phyloP scores from a whole-genome alignment of 192 early-diverging fungal genomes.

The Backusella liffmaniae region DNA sequence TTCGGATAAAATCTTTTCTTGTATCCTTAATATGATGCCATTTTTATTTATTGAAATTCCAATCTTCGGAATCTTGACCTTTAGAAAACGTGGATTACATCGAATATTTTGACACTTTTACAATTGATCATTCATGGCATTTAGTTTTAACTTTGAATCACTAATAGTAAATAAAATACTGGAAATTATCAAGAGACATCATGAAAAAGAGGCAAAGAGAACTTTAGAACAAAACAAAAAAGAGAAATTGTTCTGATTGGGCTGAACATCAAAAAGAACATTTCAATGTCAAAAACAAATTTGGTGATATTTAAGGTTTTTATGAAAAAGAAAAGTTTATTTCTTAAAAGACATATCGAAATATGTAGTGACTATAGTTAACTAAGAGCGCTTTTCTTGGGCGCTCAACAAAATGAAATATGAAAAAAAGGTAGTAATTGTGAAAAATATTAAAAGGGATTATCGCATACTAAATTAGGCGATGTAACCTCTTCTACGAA shows the following conservation, averaged over 20 bases:
- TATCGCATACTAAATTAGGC: constrained; percentile 3
- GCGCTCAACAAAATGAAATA: neutral
- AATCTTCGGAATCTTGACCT: neutral
- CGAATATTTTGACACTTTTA: neutral
- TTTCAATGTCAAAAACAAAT: neutral
- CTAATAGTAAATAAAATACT: neutral
- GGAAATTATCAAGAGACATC: neutral
- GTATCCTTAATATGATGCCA: neutral
- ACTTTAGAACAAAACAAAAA: neutral
- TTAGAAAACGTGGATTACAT: neutral
- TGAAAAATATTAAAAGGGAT: neutral
- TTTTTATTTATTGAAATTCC: neutral
- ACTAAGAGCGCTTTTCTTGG: constrained; percentile 8
- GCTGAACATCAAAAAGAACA: neutral
- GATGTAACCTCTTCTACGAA: constrained; percentile 2
- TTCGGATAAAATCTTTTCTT: neutral
- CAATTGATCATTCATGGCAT: neutral
- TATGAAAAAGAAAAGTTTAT: constrained; percentile 4
- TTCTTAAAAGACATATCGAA: constrained; percentile 2
- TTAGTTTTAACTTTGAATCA: neutral
- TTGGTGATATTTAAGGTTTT: neutral
- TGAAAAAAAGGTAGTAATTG: neutral
- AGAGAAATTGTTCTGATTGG: neutral
- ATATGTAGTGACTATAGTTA: constrained; percentile 5
- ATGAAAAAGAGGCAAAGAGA: neutral